Evolutionary conservation across 2,329 filamentous ascomycete species (phyloP).

Genomic region (Pseudogymnoascus sp.): DNA sequence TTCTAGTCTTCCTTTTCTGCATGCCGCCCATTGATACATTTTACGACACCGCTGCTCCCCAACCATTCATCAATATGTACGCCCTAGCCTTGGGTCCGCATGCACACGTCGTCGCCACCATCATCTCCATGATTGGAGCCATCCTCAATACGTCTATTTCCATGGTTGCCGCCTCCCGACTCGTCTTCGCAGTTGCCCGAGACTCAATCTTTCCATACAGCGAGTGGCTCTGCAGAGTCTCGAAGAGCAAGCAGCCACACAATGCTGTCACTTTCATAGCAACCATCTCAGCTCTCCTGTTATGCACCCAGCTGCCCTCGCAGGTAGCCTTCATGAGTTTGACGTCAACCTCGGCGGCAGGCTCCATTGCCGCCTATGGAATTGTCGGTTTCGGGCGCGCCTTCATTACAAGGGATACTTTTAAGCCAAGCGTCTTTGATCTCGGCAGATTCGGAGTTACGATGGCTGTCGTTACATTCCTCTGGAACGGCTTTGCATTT

Average conservation of each 20-base stretch:
- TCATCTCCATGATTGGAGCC: conserved; percentile 15
- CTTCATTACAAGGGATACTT: conserved; percentile 13
- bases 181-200: conserved; percentile 12
- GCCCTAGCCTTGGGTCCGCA: conserved; percentile 15
- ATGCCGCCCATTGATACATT: conserved; percentile 28
- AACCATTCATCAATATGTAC: conserved; percentile 22
- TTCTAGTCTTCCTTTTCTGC: conserved; percentile 27
- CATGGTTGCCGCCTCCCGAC: conserved; percentile 12
- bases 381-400: conserved; percentile 12
- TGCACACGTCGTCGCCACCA: conserved; percentile 16
- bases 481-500: conserved; percentile 14
- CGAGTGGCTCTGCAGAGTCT: conserved; percentile 10
- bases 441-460: conserved; percentile 12
- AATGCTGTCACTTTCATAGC: conserved; percentile 14
- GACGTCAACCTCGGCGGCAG: conserved; percentile 11
- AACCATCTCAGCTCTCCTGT: conserved; percentile 7
- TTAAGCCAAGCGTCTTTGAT: conserved; percentile 12
- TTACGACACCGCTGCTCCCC: conserved; percentile 25
- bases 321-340: conserved; percentile 12
- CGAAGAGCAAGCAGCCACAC: conserved; percentile 13
- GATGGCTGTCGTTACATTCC: conserved; percentile 10
- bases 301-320: conserved; percentile 13
- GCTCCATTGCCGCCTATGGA: conserved; percentile 12
- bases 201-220: conserved; percentile 13
- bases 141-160: conserved; percentile 16